Evolutionary conservation across 2,329 filamentous ascomycete species (phyloP).

Genomic region (Xylaria arbuscula): DNA sequence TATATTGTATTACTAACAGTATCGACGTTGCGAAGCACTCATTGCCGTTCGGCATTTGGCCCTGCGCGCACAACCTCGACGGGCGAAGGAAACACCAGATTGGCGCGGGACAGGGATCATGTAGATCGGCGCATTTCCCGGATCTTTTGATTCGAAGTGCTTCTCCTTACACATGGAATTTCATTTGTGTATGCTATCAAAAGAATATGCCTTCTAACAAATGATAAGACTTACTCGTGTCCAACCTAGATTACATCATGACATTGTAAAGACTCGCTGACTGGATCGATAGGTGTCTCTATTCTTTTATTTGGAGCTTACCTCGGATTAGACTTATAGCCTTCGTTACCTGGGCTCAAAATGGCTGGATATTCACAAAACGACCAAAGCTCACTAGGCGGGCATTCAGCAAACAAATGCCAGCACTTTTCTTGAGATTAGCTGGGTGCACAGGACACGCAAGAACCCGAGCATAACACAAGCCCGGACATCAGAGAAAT

Average conservation of each 20-base stretch:
- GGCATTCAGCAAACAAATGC: background rate
- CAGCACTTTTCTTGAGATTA: conserved; percentile 23
- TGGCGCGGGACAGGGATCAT: conserved; percentile 44
- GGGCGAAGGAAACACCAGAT: conserved; percentile 29
- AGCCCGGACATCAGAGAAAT: background rate
- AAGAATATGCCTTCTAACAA: conserved; percentile 2
- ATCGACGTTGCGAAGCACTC: conserved; percentile 2
- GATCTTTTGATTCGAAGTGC: conserved; percentile 45
- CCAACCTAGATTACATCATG: background rate
- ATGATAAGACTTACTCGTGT: background rate
- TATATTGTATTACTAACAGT: background rate
- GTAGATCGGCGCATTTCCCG: conserved; percentile 51
- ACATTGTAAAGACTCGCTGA: background rate
- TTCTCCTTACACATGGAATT: conserved; percentile 43
- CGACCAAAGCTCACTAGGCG: background rate
- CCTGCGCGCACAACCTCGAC: conserved; percentile 2
- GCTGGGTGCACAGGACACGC: conserved; percentile 27
- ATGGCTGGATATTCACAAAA: background rate
- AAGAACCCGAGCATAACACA: conserved; percentile 20
- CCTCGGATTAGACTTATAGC: background rate
- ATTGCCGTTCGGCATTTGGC: conserved; percentile 35
- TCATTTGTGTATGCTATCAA: background rate
- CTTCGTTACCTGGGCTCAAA: background rate
- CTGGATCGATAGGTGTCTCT: background rate
- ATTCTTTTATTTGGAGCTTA: background rate